These are phyloP conservation scores for Phascolomyces articulosus DNA, from an alignment of 371 early-diverging fungal genomes.

Conservation along the genomic window DNA sequence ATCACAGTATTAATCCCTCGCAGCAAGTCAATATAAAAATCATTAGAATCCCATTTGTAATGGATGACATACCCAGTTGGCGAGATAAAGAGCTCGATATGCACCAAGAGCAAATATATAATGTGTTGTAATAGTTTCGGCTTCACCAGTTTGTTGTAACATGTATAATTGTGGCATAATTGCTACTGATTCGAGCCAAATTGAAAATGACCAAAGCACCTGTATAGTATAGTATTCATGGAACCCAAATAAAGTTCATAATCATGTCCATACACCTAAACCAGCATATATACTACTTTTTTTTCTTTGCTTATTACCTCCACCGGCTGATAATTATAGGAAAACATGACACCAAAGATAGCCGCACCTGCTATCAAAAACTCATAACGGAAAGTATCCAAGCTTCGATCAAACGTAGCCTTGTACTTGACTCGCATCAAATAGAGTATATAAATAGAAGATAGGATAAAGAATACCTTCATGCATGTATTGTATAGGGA, in stretches of 20 bases:
- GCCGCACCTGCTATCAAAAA: slow-evolving; percentile 77
- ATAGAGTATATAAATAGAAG: slow-evolving; percentile 89
- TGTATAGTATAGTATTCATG: too few relatives aligned
- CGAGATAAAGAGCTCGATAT: slow-evolving; percentile 94
- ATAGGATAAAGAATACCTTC: slow-evolving; percentile 94
- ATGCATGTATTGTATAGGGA: slow-evolving; percentile 94
- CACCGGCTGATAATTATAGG: slow-evolving; percentile 68
- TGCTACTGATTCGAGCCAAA: slow-evolving; percentile 97
- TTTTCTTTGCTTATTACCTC: too few relatives aligned
- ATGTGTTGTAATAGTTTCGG: slow-evolving; percentile 98
- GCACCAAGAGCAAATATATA: slow-evolving; percentile 98
- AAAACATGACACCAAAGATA: slow-evolving; percentile 71
- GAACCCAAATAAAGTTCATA: too few relatives aligned
- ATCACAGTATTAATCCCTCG: too few relatives aligned
- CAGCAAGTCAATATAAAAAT: too few relatives aligned
- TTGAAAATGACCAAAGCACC: slow-evolving; percentile 95
- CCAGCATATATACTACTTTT: too few relatives aligned
- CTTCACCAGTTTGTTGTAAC: slow-evolving; percentile 96
- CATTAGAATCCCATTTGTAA: too few relatives aligned
- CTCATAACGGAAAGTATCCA: slow-evolving; percentile 93
- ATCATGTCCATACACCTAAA: too few relatives aligned
- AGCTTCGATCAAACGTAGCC: slow-evolving; percentile 88
- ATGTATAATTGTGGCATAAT: slow-evolving; percentile 99
- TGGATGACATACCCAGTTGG: slow-evolving; percentile 99
- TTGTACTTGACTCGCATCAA: slow-evolving; percentile 87